Base-by-base conservation (phyloP, 306 rosid genomes). In the Malus sieversii region DNA sequence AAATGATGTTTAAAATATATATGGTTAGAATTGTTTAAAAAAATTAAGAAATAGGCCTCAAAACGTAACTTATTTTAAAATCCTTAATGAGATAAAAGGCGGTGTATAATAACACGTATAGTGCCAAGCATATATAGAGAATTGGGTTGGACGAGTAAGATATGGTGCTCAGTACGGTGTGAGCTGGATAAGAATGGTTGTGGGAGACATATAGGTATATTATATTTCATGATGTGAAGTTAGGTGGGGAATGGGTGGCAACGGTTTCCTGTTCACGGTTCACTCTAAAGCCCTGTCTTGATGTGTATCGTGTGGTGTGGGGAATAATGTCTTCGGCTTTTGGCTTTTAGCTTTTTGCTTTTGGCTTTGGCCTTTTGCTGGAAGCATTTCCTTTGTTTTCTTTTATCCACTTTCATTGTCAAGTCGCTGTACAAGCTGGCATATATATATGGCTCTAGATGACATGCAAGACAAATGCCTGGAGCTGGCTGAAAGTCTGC, bases 371-470 rank as follows among this genome's bases (percentile, higher is more conserved):
- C 15, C 63, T 58, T 58, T 27, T 61, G 66, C 38, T 27, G n/a
- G 38, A 25, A 61, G 66, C 20, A 27, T 14, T 12, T 29, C 20
- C 33, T 12, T 61, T 25, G 18, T 27, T 61, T 15, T 12, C 66
- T 27, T 61, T 58, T 22, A 58, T 29, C 33, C 35, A 14, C 38
- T 25, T 30, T 64, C 44, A 25, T 8, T 44, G 42, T 73, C 29
- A 42, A 73, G 77, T 73, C 68, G 12, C 77, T 73, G 69, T 44
- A 59, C 58, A 25, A 60, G 42, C 23, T 57, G 52, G 48, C 75
- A 72, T 53, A 13, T 53, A 22, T 4, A 13, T 46, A 14, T 4
- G 18, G 20, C 53, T 15, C 6, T 16, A 48, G 6, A 15, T 48
- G 55, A 48, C 55, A 48, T 48, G 66, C 66, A 13, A 61, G 10